A percentile compares a stretch with the other conserved stretches of the same genome.
Evolutionary conservation across 805 yeast genomes (phyloP).

Genomic region (Maudiozyma bulderi): DNA sequence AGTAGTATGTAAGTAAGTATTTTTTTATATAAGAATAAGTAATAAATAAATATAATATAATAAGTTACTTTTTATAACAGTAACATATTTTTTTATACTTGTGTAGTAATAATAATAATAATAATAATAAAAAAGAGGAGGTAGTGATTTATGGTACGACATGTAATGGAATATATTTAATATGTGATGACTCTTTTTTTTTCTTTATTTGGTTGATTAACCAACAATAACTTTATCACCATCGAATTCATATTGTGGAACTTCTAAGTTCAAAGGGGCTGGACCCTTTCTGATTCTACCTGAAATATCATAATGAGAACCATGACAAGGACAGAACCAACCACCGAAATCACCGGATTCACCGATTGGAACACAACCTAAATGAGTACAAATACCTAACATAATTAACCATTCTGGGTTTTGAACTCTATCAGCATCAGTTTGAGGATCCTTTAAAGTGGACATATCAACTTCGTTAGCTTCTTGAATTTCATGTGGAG

Average conservation of each 20-base stretch:
- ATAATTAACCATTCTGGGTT: conserved; percentile 97
- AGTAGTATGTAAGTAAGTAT: not conserved
- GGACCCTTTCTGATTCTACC: conserved; percentile 99
- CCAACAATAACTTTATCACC: conserved; percentile 85
- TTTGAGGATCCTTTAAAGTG: conserved; percentile 86
- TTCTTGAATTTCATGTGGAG: conserved; percentile 83
- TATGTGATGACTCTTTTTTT: not conserved
- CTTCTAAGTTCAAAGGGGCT: conserved; percentile 97
- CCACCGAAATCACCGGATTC: conserved; percentile 99
- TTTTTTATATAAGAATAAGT: conserved; percentile 1
- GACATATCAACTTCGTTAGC: conserved; percentile 77
- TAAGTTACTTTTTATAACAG: not conserved
- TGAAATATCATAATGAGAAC: conserved; percentile 98
- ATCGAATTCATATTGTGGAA: conserved; percentile 82
- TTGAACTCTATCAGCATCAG: conserved; percentile 86
- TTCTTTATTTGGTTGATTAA: conserved; percentile 33
- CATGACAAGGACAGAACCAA: conserved; percentile 99
- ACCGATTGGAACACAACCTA: conserved; percentile 99
- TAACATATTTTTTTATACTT: not conserved
- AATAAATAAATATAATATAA: conserved; percentile 1
- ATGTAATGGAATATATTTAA: not conserved
- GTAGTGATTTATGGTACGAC: not conserved
- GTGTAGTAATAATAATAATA: not conserved
- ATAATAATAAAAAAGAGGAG: not conserved
- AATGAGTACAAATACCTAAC: conserved; percentile 99